Conservation (phyloP, 441 rosid genomes). For the Mallotus repandus region DNA sequence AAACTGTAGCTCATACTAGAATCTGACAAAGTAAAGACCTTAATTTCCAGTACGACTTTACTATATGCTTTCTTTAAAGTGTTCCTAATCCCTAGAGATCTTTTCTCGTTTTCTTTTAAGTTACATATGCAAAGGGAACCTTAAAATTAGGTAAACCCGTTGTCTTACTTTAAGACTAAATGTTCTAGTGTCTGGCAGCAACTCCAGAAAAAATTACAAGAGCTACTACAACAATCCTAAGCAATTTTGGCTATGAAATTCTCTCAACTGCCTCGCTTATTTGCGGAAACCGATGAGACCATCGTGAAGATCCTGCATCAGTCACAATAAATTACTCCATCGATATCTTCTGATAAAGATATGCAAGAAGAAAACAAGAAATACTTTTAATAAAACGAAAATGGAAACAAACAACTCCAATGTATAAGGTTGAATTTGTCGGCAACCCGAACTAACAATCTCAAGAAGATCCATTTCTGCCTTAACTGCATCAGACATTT, state of each 20-base stretch:
- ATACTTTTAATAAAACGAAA: neutral
- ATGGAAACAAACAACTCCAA: neutral
- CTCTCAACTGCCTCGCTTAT: conserved; percentile 21
- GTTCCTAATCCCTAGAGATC: conserved; percentile 40
- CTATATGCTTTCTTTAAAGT: conserved; percentile 34
- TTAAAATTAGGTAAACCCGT: conserved; percentile 14
- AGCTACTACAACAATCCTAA: too few species aligned
- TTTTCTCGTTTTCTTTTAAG: conserved; percentile 20
- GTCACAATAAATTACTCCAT: neutral
- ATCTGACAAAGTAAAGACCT: conserved; percentile 19
- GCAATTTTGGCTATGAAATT: conserved; percentile 5
- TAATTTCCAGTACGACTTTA: conserved; percentile 27
- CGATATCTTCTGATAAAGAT: neutral
- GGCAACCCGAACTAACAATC: conserved; percentile 59
- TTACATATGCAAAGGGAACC: conserved; percentile 10
- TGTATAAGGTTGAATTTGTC: neutral
- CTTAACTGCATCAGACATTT: conserved; percentile 33
- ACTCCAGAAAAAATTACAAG: too few species aligned
- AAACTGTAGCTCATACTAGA: conserved; percentile 3
- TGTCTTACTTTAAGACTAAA: too few species aligned
- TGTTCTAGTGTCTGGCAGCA: too few species aligned
- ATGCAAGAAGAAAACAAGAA: neutral
- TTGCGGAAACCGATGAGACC: conserved; percentile 65
- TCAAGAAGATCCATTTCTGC: conserved; percentile 68
- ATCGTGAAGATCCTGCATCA: conserved; percentile 58